Percentiles rank a stretch among this genome's conserved stretches.
phyloP scores from a whole-genome alignment of 495 filamentous ascomycete genomes.

The Podospora comata region DNA sequence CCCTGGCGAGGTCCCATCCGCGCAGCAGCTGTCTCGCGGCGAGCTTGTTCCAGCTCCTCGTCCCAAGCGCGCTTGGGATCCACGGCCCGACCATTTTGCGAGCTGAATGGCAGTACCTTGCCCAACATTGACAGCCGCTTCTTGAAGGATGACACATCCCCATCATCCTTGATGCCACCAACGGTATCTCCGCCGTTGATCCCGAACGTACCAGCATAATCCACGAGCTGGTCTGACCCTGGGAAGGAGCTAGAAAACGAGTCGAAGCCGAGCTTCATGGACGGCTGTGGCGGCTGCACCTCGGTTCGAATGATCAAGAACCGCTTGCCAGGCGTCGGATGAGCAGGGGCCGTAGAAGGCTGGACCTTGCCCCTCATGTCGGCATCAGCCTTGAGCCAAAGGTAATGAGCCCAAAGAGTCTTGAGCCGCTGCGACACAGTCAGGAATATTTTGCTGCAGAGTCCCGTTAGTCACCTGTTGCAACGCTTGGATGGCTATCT shows the following conservation, averaged over 20 bases:
- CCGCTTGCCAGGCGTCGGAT: slow-evolving; percentile 84
- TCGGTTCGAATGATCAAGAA: slow-evolving; percentile 93
- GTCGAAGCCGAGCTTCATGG: slow-evolving; percentile 42
- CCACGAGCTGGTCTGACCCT: slow-evolving; percentile 3
- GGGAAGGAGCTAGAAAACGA: slow-evolving; percentile 30
- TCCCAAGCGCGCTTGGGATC: slow-evolving; percentile 31
- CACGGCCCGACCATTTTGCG: slow-evolving; percentile 18
- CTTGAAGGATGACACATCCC: slow-evolving; percentile 42
- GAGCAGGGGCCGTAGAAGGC: slow-evolving; percentile 77
- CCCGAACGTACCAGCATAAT: slow-evolving; percentile 18
- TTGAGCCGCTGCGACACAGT: slow-evolving; percentile 66
- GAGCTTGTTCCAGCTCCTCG: slow-evolving; percentile 43
- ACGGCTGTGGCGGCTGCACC: slow-evolving; percentile 53
- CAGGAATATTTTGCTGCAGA: slow-evolving; percentile 62
- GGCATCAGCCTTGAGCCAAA: slow-evolving; percentile 65
- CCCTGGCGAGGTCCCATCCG: slow-evolving; percentile 18
- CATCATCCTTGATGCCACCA: slow-evolving; percentile 13
- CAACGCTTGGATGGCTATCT: background rate
- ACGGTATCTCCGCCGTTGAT: slow-evolving; percentile 4
- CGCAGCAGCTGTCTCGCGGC: slow-evolving; percentile 41
- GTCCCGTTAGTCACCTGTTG: slow-evolving; percentile 12
- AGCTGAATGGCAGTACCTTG: slow-evolving; percentile 58
- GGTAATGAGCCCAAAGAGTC: slow-evolving; percentile 74
- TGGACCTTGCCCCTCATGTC: slow-evolving; percentile 52
- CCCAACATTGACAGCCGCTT: slow-evolving; percentile 68